Evolutionary conservation across 202 grass and related monocot species (phyloP).

Genomic region (Zoysia matrella): DNA sequence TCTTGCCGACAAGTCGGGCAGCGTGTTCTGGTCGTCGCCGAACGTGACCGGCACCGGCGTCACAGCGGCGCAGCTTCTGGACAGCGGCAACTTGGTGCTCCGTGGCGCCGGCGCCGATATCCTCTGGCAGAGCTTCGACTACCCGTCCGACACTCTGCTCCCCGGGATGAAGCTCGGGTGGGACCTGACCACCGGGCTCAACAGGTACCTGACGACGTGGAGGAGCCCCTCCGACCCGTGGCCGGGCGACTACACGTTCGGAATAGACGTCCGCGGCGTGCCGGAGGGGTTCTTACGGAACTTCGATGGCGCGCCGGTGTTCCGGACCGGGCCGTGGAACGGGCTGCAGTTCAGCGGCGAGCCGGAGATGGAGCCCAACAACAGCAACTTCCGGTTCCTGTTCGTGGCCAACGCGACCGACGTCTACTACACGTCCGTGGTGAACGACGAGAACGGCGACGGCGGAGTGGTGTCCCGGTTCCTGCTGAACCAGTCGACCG

Average conservation of each 20-base stretch:
- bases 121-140: constrained; percentile 82
- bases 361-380: constrained; percentile 63
- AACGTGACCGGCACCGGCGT: constrained; percentile 10
- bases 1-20: constrained; percentile 29
- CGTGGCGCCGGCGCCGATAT: constrained; percentile 7
- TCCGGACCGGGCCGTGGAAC: constrained; percentile 75
- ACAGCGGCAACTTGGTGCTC: constrained; percentile 62
- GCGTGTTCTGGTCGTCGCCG: constrained; percentile 50
- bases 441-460: background rate
- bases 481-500: constrained; percentile 57
- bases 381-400: constrained; percentile 54
- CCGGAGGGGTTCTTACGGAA: constrained; percentile 59
- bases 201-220: constrained; percentile 69
- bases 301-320: constrained; percentile 23
- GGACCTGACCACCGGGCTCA: constrained; percentile 53
- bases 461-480: constrained; percentile 52
- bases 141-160: constrained; percentile 72
- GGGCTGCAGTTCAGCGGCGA: constrained; percentile 65
- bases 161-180: constrained; percentile 76
- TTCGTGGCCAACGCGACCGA: constrained; percentile 56
- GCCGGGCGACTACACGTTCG: constrained; percentile 57
- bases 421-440: constrained; percentile 61
- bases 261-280: constrained; percentile 47
- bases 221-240: constrained; percentile 62
- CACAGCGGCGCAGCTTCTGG: constrained; percentile 54